These are phyloP conservation scores for Torulaspora globosa DNA, from an alignment of 1,139 yeast species.

Conservation along the genomic window DNA sequence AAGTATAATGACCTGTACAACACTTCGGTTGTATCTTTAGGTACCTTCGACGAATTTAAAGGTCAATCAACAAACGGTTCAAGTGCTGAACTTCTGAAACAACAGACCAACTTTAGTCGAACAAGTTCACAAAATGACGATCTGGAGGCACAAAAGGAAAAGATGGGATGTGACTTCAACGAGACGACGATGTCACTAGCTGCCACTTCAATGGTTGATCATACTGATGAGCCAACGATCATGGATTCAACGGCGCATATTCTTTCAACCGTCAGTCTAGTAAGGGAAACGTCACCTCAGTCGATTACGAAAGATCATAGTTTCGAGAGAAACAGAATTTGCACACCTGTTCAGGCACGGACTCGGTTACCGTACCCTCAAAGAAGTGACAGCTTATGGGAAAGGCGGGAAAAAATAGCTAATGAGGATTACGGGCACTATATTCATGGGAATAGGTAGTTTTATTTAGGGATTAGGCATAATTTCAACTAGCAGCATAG, in stretches of 20 bases:
- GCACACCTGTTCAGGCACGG: slow-evolving; percentile 23
- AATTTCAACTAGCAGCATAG: not conserved
- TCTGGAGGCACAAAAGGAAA: slow-evolving; percentile 6
- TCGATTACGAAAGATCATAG: slow-evolving; percentile 4
- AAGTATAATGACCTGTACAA: slow-evolving; percentile 4
- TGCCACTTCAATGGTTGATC: slow-evolving; percentile 9
- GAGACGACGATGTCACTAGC: slow-evolving; percentile 9
- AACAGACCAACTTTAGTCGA: slow-evolving; percentile 6
- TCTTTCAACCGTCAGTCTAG: not conserved
- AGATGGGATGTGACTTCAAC: slow-evolving; percentile 1
- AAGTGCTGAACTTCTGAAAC: slow-evolving; percentile 6
- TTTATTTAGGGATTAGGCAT: not conserved
- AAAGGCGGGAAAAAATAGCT: slow-evolving; percentile 19
- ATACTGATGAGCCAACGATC: slow-evolving; percentile 1
- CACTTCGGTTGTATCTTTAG: slow-evolving; percentile 1
- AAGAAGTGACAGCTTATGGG: slow-evolving; percentile 17
- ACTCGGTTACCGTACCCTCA: slow-evolving; percentile 14
- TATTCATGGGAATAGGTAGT: slow-evolving; percentile 4
- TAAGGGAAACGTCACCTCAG: slow-evolving; percentile 10
- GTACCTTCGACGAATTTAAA: slow-evolving; percentile 9
- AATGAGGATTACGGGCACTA: slow-evolving; percentile 20
- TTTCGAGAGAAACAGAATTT: slow-evolving; percentile 10
- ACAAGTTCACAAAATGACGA: slow-evolving; percentile 3
- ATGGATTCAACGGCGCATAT: slow-evolving; percentile 2
- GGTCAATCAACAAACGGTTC: slow-evolving; percentile 10